phyloP scores from a whole-genome alignment of 148 eudicot genomes.

The Oxyria digyna region DNA sequence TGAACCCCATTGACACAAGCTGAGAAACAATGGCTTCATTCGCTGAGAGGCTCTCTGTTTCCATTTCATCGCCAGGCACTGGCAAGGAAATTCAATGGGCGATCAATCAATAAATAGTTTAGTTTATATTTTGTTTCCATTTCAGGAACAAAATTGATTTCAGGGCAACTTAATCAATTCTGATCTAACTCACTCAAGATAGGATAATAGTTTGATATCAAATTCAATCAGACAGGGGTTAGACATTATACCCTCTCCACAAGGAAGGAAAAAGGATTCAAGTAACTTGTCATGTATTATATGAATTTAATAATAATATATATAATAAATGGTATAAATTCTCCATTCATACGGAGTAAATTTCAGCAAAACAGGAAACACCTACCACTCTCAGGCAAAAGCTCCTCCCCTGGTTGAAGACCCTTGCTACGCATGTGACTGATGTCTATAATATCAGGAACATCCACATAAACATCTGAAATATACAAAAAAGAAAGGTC shows the following conservation, averaged over 20 bases:
- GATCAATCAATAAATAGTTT: not conserved
- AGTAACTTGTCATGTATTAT: not conserved
- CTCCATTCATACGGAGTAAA: not conserved
- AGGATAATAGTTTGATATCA: not conserved
- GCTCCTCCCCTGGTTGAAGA: constrained; percentile 89
- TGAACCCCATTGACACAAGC: constrained; percentile 82
- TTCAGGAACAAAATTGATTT: not conserved
- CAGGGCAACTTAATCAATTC: not conserved
- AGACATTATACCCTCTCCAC: no score
- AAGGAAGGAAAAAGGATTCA: no score
- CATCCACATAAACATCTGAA: constrained; percentile 92
- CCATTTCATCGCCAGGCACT: constrained; percentile 32
- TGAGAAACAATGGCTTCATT: constrained; percentile 67
- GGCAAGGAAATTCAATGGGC: constrained; percentile 10
- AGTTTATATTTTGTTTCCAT: not conserved
- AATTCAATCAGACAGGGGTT: not conserved
- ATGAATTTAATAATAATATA: not conserved
- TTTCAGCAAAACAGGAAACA: not conserved
- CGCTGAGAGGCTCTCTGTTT: constrained; percentile 26
- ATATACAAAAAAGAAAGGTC: constrained; percentile 6
- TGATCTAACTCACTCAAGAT: not conserved
- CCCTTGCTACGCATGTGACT: constrained; percentile 94
- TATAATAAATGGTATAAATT: no score
- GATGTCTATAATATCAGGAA: constrained; percentile 82
- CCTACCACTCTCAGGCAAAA: constrained; percentile 84